Base-by-base conservation (phyloP, 1,139 yeast genomes). In the Lodderomyces orthopsilosis region DNA sequence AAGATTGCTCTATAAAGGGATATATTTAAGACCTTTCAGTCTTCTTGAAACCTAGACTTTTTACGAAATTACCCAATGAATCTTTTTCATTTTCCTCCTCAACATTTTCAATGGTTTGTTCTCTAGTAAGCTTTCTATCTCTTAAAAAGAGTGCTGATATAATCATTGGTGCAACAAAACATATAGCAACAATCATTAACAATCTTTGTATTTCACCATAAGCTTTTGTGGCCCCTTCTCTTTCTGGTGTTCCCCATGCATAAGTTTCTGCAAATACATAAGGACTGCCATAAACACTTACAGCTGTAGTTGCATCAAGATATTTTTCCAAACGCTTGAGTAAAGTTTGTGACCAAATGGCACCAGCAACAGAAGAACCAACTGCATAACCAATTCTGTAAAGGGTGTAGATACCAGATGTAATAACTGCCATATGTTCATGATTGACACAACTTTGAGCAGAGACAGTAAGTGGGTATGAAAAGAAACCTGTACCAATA, bases 341-440 rank as follows among this genome's bases (percentile, higher is more conserved):
- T 8, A 21, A 21, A 7, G 50, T 49, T 46, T 63, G 66, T 19
- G 70, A 55, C 74, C 74, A 68, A 22, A 68, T 57, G 13, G 73
- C 74, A 43, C 71, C 73, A 7, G 70, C 61, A 33, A 68, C 59
- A 22, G 70, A 57, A 18, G 61, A 50, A 14, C 71, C 71, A 39
- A 63, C 56, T 10, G 72, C 70, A 32, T 59, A 55, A 35, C 74
- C 74, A 41, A 68, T 56, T 51, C 70, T 56, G 55, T 65, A 68
- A 18, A 60, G 51, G 5, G 70, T 61, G 46, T 62, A 63, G 41
- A 64, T 59, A 37, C 65, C 56, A 3, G 70, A 61, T 30, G 63
- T 60, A 24, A 66, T 57, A 43, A 63, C 61, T 1, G 74, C 71
- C 68, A 68, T 63, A 51, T 65, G 60, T 51, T 67, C 73, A 50